Percentiles rank a stretch among this genome's conserved stretches.
Evolutionary conservation across 768 basidiomycete genomes (phyloP).

Genomic region (Pulveroboletus sp.): DNA sequence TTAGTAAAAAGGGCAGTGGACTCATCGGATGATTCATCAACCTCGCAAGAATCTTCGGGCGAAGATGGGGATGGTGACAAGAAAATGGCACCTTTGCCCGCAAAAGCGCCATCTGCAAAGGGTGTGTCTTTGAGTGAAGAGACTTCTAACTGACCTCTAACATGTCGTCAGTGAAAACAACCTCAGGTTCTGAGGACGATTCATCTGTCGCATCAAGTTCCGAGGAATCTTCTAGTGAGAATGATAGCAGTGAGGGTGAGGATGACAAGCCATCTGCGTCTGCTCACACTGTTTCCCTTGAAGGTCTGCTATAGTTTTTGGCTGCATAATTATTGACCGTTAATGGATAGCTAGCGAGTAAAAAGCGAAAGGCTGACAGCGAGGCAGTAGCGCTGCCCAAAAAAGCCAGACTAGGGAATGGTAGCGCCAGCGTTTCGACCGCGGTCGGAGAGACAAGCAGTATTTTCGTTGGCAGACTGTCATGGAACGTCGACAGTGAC

Average conservation of each 20-base stretch:
- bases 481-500: slow-evolving; percentile 97
- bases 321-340: background rate
- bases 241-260: slow-evolving; percentile 5
- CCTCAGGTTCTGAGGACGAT: background rate
- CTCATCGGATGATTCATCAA: background rate
- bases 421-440: slow-evolving; percentile 33
- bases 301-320: slow-evolving; percentile 31
- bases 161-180: background rate
- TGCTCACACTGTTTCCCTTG: slow-evolving; percentile 41
- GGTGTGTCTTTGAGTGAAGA: slow-evolving; percentile 7
- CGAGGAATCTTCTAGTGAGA: slow-evolving; percentile 8
- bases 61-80: background rate
- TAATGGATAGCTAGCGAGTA: slow-evolving; percentile 20
- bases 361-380: slow-evolving; percentile 80
- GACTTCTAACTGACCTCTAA: background rate
- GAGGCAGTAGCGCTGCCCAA: slow-evolving; percentile 59
- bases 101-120: slow-evolving; percentile 38
- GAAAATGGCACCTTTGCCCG: slow-evolving; percentile 29
- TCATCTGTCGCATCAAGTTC: slow-evolving; percentile 9
- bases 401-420: slow-evolving; percentile 75
- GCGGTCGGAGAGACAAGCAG: slow-evolving; percentile 51
- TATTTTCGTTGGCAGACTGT: slow-evolving; percentile 88
- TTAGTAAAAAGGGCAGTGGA: background rate
- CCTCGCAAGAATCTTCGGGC: slow-evolving; percentile 1
- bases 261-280: slow-evolving; percentile 18